Percentiles rank a stretch among this genome's conserved stretches.
Conservation (phyloP, 495 filamentous ascomycete species). For the Amphirosellinia nigrospora region DNA sequence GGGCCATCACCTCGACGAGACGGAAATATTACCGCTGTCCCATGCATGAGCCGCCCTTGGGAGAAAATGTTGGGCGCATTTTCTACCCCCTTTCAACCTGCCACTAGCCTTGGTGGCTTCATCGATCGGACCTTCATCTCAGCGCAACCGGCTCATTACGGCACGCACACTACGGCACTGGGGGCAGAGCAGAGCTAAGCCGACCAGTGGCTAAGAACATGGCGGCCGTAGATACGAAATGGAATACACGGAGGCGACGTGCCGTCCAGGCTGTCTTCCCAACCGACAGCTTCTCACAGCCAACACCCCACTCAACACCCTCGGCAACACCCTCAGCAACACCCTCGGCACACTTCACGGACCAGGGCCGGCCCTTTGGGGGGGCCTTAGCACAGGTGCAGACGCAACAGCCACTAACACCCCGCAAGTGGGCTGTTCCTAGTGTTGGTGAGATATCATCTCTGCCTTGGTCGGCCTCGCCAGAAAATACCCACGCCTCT, state of each 20-base stretch:
- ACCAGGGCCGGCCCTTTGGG: constrained; percentile 48
- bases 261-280: constrained; percentile 61
- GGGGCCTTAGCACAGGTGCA: constrained; percentile 33
- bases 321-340: constrained; percentile 44
- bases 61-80: constrained; percentile 1
- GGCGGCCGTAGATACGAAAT: constrained; percentile 39
- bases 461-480: constrained; percentile 28
- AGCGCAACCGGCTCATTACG: not conserved
- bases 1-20: not conserved
- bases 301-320: constrained; percentile 51
- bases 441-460: not conserved
- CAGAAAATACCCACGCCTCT: constrained; percentile 36
- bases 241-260: constrained; percentile 49
- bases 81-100: not conserved
- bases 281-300: constrained; percentile 46
- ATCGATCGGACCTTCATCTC: not conserved
- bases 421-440: constrained; percentile 27
- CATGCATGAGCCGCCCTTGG: not conserved
- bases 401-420: constrained; percentile 7
- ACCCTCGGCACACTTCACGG: constrained; percentile 41
- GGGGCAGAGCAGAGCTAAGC: not conserved
- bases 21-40: not conserved
- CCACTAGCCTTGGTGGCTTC: not conserved
- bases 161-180: not conserved
- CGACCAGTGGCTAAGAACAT: not conserved